Conservation (phyloP, 345 rosid genomes). For the Sisymbrium irio region DNA sequence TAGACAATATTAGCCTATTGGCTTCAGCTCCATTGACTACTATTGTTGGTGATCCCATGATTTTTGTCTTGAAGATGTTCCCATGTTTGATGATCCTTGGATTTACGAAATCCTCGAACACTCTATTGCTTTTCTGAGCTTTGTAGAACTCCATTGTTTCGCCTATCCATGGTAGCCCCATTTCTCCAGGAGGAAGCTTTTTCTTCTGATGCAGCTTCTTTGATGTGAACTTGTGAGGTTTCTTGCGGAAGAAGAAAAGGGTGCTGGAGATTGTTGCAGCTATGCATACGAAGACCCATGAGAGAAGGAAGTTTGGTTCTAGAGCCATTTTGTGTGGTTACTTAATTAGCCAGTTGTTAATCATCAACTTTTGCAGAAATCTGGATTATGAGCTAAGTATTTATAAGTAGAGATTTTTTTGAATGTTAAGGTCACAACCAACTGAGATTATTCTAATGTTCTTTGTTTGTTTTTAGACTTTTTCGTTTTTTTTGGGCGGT, state of each 20-base stretch:
- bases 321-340: conserved; percentile 31
- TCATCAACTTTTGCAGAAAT: neutral
- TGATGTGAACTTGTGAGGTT: neutral
- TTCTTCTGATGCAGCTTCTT: conserved; percentile 20
- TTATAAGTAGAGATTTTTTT: conserved; percentile 22
- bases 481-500: neutral
- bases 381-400: conserved; percentile 15
- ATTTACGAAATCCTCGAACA: conserved; percentile 60
- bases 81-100: conserved; percentile 63
- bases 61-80: conserved; percentile 61
- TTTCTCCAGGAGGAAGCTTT: conserved; percentile 62
- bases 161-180: conserved; percentile 71
- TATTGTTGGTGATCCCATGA: conserved; percentile 68
- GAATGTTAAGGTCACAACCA: conserved; percentile 22
- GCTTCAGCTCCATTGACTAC: conserved; percentile 69
- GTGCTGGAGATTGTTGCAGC: conserved; percentile 40
- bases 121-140: conserved; percentile 54
- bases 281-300: conserved; percentile 39
- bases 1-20: conserved; percentile 56
- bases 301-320: conserved; percentile 29
- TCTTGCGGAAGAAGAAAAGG: conserved; percentile 40
- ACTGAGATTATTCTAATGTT: conserved; percentile 1
- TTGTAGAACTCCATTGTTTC: conserved; percentile 69
- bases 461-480: neutral
- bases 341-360: neutral